Conservation (phyloP, 23 red algal genomes). For the Pyropia haitanensis region DNA sequence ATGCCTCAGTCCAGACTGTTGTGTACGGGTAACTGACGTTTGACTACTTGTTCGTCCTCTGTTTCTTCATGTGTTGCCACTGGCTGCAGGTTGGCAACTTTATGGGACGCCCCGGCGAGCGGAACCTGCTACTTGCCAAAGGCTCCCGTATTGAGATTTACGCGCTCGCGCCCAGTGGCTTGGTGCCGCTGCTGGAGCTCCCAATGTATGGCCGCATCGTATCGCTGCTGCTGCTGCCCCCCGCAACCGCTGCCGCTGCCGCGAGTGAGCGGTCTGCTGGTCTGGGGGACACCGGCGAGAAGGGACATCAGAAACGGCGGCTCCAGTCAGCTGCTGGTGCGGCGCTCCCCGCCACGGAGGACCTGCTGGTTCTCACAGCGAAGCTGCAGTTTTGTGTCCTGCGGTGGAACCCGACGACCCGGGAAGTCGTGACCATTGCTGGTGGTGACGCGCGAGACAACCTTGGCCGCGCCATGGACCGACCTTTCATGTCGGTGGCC, state of each 20-base stretch:
- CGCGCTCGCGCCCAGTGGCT: conserved; percentile 48
- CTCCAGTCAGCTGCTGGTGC: neutral
- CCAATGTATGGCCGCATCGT: conserved; percentile 75
- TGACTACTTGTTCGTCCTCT: neutral
- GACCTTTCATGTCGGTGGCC: conserved; percentile 48
- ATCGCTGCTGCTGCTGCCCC: conserved; percentile 46
- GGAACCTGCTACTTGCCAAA: conserved; percentile 64
- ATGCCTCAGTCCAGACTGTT: neutral
- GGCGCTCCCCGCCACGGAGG: conserved; percentile 29
- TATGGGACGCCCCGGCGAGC: conserved; percentile 40
- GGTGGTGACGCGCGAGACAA: conserved; percentile 58
- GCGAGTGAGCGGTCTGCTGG: conserved; percentile 8
- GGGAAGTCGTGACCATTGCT: conserved; percentile 56
- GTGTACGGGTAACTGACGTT: neutral
- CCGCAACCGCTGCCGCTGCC: neutral
- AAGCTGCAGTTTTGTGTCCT: conserved; percentile 72
- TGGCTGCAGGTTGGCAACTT: conserved; percentile 46
- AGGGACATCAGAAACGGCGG: neutral
- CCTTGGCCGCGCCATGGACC: conserved; percentile 24
- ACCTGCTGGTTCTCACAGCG: conserved; percentile 78
- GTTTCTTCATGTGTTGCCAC: neutral
- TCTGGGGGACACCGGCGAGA: neutral
- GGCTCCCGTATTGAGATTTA: conserved; percentile 74
- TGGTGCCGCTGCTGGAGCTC: conserved; percentile 50
- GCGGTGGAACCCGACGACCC: conserved; percentile 45